Percentiles rank a stretch among this genome's conserved stretches.
These are phyloP conservation scores for Blepharisma stoltei DNA, from an alignment of 73 alveolate genomes.

Conservation along the genomic window DNA sequence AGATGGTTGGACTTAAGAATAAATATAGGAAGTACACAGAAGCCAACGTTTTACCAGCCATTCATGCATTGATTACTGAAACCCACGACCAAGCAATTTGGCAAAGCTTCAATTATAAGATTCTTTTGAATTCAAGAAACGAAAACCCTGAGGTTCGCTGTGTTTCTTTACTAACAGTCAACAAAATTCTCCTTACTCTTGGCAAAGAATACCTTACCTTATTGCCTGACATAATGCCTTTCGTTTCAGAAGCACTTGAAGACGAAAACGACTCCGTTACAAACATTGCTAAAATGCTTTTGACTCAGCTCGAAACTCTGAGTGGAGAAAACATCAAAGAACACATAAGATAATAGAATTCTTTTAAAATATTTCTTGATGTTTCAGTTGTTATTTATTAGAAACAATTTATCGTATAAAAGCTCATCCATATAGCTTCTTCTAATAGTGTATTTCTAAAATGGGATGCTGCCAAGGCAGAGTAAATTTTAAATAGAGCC, in stretches of 20 bases:
- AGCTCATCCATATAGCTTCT: too few relatives aligned
- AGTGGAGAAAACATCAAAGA: slow-evolving; percentile 21
- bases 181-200: not conserved
- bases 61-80: not conserved
- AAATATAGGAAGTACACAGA: not conserved
- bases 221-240: slow-evolving; percentile 16
- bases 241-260: slow-evolving; percentile 3
- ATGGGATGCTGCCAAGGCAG: too few relatives aligned
- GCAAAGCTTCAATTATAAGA: slow-evolving; percentile 1
- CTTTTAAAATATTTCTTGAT: too few relatives aligned
- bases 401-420: too few relatives aligned
- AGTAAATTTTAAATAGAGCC: too few relatives aligned
- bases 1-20: not conserved
- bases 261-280: not conserved
- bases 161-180: not conserved
- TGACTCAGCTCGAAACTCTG: slow-evolving; percentile 3
- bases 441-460: too few relatives aligned
- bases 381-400: too few relatives aligned
- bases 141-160: not conserved
- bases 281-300: not conserved
- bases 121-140: slow-evolving; percentile 5
- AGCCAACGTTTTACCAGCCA: not conserved
- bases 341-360: not conserved
- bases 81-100: not conserved
- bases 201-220: slow-evolving; percentile 7